phyloP scores from a whole-genome alignment of 805 yeast genomes.

The Saturnispora zaruensis region DNA sequence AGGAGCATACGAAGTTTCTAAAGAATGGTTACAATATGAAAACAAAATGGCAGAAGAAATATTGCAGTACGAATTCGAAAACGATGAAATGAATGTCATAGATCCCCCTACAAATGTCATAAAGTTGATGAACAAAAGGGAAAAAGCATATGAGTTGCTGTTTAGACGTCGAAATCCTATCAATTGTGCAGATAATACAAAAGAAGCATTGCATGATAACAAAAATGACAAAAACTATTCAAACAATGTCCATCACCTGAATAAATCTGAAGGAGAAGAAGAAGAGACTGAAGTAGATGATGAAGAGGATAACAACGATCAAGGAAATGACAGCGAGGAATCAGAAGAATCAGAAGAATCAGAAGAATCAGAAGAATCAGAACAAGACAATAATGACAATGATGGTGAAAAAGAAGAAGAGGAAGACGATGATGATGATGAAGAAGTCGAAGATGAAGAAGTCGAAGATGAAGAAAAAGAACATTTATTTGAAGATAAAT shows the following conservation, averaged over 20 bases:
- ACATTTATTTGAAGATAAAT: background rate
- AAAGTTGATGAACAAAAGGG: background rate
- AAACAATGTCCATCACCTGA: background rate
- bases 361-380: background rate
- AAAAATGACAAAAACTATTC: background rate
- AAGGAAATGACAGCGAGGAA: background rate
- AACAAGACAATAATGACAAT: background rate
- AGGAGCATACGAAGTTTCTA: slow-evolving; percentile 6
- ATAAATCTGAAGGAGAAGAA: background rate
- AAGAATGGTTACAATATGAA: slow-evolving; percentile 3
- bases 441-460: background rate
- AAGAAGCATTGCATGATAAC: background rate
- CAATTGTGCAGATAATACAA: background rate
- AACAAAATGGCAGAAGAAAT: background rate
- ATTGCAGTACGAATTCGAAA: background rate
- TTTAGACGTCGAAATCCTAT: background rate
- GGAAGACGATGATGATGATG: background rate
- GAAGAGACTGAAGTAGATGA: background rate
- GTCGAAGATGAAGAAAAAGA: background rate
- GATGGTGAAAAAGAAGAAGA: background rate
- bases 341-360: background rate
- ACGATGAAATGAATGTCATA: background rate
- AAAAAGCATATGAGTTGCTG: background rate
- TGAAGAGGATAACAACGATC: background rate
- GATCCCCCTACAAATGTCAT: background rate